phyloP scores from a whole-genome alignment of 1,139 yeast species.

The Saccharomycopsis crataegensis region DNA sequence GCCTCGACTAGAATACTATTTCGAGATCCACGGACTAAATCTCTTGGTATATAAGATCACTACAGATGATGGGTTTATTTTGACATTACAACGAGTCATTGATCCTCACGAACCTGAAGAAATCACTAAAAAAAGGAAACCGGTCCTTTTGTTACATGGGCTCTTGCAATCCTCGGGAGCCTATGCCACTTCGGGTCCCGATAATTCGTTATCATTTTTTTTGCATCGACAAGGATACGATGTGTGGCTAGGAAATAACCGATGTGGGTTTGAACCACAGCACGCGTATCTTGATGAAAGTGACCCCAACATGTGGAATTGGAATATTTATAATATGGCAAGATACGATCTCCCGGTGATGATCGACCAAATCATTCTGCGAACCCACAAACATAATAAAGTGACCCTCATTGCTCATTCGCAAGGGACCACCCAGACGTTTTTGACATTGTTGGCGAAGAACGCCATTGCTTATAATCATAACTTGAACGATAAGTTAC shows the following conservation, averaged over 20 bases:
- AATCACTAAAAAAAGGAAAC: conserved; percentile 35
- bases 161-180: conserved; percentile 82
- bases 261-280: conserved; percentile 74
- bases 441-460: conserved; percentile 39
- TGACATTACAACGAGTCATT: conserved; percentile 56
- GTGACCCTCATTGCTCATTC: conserved; percentile 74
- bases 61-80: conserved; percentile 75
- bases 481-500: conserved; percentile 41
- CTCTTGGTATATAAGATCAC: conserved; percentile 51
- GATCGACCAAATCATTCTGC: conserved; percentile 49
- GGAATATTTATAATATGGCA: conserved; percentile 84
- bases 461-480: conserved; percentile 20
- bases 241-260: conserved; percentile 90
- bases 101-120: conserved; percentile 37
- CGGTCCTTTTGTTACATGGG: conserved; percentile 78
- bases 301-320: conserved; percentile 64
- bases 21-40: conserved; percentile 50
- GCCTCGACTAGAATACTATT: conserved; percentile 41
- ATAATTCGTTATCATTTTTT: conserved; percentile 54
- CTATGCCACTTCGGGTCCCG: conserved; percentile 61
- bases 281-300: conserved; percentile 40
- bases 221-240: conserved; percentile 64
- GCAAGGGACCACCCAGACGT: conserved; percentile 87
- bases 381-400: conserved; percentile 32
- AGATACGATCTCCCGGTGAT: conserved; percentile 68